These are phyloP conservation scores for Austropuccinia psidii DNA, from an alignment of 1,284 basidiomycete species.

Conservation along the genomic window DNA sequence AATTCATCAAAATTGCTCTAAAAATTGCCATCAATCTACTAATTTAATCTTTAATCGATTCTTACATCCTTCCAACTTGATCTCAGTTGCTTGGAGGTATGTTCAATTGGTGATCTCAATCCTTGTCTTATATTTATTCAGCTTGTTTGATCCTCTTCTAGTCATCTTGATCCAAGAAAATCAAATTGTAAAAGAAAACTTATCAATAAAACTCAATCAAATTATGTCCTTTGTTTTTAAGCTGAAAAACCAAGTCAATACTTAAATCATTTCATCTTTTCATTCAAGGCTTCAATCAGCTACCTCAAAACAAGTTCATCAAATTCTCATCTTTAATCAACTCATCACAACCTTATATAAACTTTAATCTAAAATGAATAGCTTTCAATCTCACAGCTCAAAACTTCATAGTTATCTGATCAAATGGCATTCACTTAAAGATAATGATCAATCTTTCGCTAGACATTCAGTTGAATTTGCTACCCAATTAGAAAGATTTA, in stretches of 20 bases:
- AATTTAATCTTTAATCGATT: background rate
- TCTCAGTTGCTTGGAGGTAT: background rate
- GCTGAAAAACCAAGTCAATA: too few relatives aligned
- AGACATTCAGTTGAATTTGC: background rate
- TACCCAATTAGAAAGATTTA: conserved; percentile 11
- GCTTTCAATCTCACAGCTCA: conserved; percentile 8
- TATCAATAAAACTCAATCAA: background rate
- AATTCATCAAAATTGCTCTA: too few relatives aligned
- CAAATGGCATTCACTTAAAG: conserved; percentile 21
- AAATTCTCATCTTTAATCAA: conserved; percentile 5
- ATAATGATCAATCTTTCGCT: conserved; percentile 5
- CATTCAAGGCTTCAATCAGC: background rate
- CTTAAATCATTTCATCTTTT: background rate
- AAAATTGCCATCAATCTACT: too few relatives aligned
- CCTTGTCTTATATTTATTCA: too few relatives aligned
- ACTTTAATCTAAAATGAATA: background rate
- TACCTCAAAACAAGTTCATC: conserved; percentile 21
- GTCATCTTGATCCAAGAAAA: background rate
- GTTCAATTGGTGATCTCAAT: too few relatives aligned
- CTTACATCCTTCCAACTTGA: background rate
- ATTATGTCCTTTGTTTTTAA: background rate
- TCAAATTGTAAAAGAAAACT: background rate
- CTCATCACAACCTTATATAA: background rate
- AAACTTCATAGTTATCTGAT: conserved; percentile 18
- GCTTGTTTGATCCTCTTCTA: too few relatives aligned